Base-by-base conservation (phyloP, 2,329 filamentous ascomycete species). In the Paramyrothecium roridum region DNA sequence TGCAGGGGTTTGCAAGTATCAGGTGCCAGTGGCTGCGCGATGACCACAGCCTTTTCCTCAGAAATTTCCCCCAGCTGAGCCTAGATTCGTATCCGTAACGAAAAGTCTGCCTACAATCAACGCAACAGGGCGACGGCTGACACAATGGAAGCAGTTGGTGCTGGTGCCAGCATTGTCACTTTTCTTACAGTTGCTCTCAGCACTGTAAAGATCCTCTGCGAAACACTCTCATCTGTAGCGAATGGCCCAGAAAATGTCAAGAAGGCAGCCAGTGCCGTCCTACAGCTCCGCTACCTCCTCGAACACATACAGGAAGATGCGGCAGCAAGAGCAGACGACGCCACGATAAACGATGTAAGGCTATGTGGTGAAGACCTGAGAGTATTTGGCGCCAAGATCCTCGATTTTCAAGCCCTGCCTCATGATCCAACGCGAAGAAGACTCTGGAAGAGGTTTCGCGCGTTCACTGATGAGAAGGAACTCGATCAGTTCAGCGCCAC, bases 81-180 rank as follows among this genome's bases (percentile, higher is more conserved):
- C n/a, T n/a, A n/a, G n/a, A n/a, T n/a, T n/a, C n/a, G n/a, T n/a
- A n/a, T n/a, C n/a, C n/a, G n/a, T n/a, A n/a, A n/a, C n/a, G n/a
- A n/a, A n/a, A n/a, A n/a, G n/a, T n/a, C n/a, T n/a, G n/a, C n/a
- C n/a, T n/a, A n/a, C n/a, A n/a, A n/a, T n/a, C n/a, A n/a, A n/a
- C n/a, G n/a, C n/a, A n/a, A n/a, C n/a, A n/a, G n/a, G n/a, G n/a
- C n/a, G n/a, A n/a, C n/a, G n/a, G n/a, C n/a, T n/a, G n/a, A n/a
- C n/a, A n/a, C n/a, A n/a, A 60, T 60, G 58, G 58, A 60, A 52
- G 54, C 54, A 3, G 33, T 60, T 20, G 58, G 56, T 13, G 47
- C 45, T 12, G 59, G 55, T 13, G 60, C 60, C 19, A 62, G 53
- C 48, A 51, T 56, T 21, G 49, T 62, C 13, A 52, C 60, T 10